A percentile compares a stretch with the other conserved stretches of the same genome.
Conservation (phyloP, 2,329 filamentous ascomycete species). For the Onygena corvina region DNA sequence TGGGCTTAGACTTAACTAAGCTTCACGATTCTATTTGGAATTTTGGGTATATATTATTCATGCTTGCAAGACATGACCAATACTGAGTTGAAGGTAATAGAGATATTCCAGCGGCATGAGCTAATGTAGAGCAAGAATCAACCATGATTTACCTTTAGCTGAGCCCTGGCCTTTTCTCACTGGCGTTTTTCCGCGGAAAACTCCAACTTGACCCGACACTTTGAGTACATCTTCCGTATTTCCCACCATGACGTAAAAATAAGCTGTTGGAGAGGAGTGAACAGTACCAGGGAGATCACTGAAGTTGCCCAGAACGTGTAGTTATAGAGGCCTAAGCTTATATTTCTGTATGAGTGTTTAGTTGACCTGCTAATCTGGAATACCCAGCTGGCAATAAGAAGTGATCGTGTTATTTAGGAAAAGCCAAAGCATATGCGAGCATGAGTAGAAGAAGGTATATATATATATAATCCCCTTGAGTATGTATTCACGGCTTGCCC, state of each 20-base stretch:
- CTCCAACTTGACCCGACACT: background rate
- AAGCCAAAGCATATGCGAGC: background rate
- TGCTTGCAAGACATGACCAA: too few species aligned
- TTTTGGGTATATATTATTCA: background rate
- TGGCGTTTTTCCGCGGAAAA: background rate
- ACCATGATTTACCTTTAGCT: background rate
- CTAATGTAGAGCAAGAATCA: background rate
- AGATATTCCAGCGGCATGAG: too few species aligned
- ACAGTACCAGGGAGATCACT: too few species aligned
- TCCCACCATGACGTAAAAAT: background rate
- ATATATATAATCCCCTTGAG: background rate
- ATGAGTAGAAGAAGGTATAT: background rate
- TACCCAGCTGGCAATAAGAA: too few species aligned
- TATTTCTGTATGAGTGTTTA: too few species aligned
- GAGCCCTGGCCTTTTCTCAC: background rate
- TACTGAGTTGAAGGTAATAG: too few species aligned
- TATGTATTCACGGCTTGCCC: background rate
- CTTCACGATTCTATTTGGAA: too few species aligned
- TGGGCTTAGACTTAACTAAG: too few species aligned
- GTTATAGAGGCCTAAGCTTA: too few species aligned
- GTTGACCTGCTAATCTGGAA: too few species aligned
- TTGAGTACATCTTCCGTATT: constrained; percentile 1
- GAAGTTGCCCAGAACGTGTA: too few species aligned
- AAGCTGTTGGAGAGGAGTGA: too few species aligned
- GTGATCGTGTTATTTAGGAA: background rate